Evolutionary conservation across 176 grass and related monocot species (phyloP), one percentile per base, ranked within the genome.

Genomic region (Eleusine indica): DNA sequence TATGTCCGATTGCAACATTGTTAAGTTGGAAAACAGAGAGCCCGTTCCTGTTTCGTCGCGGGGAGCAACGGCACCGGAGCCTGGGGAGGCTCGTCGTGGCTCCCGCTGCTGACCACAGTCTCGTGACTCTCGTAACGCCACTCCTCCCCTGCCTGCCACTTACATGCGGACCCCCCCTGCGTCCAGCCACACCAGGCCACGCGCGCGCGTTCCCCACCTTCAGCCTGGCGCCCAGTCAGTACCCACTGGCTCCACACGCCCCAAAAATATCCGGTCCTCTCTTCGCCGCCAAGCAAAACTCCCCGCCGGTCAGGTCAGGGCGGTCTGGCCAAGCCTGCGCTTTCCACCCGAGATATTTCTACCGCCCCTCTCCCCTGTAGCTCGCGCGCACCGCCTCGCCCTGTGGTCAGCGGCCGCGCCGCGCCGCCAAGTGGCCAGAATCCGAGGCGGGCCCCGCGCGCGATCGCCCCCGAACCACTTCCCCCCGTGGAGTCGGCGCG

Each of bases 241-340:
- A 35, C 32, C 38, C 19, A 7, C 52, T n/a, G 38, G 57, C 46
- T 78, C 73, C 53, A 75, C 84, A 15, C 75, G 46, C 6, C 80
- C 17, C 18, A 72, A 87, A 85, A 85, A 85, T 77, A 89, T 89
- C 87, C 4, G 3, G 35, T 43, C 41, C 68, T 91, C 48, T 77
- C 68, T 92, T 95, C 89, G 82, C 90, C 63, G 82, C 87, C 72
- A 94, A 93, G 84, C 76, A 95, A 73, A 83, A 85, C 64, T 22
- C 13, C 69, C 7, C 35, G 57, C 54, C 38, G 12, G 76, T 19
- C 18, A 35, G 32, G 2, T 35, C 32, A 35, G 3, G 46, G 82
- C 85, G 53, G 49, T 67, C 68, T 57, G 4, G 82, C 44, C 44
- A 47, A 1, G 9, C 83, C 19, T 32, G 44, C 18, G 22, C 46